Conservation (phyloP, 331 rosid species). For the Cydonia oblonga region DNA sequence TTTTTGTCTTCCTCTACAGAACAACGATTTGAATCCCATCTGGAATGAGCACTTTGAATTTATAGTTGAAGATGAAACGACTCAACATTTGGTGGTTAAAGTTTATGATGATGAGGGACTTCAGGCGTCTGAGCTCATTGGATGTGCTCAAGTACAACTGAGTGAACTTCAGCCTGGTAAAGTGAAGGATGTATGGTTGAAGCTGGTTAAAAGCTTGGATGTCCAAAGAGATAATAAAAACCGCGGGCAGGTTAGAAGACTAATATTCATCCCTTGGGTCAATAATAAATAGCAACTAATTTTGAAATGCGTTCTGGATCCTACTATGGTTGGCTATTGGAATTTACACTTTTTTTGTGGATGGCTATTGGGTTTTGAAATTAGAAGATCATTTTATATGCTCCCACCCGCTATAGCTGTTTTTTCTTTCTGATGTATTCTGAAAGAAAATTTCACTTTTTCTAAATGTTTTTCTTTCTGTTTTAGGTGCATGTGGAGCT, state of each 20-base stretch:
- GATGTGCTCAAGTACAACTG: slow-evolving; percentile 50
- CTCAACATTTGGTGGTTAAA: slow-evolving; percentile 72
- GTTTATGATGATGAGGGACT: slow-evolving; percentile 69
- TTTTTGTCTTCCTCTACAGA: slow-evolving; percentile 34
- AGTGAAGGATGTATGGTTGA: slow-evolving; percentile 89
- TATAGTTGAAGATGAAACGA: slow-evolving; percentile 74
- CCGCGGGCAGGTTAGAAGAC: slow-evolving; percentile 67
- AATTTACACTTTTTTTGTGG: not conserved
- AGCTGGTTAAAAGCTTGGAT: slow-evolving; percentile 88
- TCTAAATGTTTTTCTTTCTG: slow-evolving; percentile 1
- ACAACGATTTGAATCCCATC: slow-evolving; percentile 87
- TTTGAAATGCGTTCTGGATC: not conserved
- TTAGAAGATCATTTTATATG: not conserved
- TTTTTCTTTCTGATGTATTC: not conserved
- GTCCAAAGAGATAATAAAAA: slow-evolving; percentile 75
- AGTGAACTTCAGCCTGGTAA: slow-evolving; percentile 80
- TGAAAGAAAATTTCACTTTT: not conserved
- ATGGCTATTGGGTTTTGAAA: not conserved
- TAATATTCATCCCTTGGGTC: slow-evolving; percentile 3
- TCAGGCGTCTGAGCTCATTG: slow-evolving; percentile 68
- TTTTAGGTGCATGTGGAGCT: slow-evolving; percentile 87
- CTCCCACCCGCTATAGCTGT: not conserved
- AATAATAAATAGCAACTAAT: slow-evolving; percentile 10
- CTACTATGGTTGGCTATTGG: not conserved
- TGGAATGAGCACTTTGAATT: slow-evolving; percentile 97